Evolutionary conservation across 2,329 filamentous ascomycete genomes (phyloP).

Genomic region (Aureobasidium sp.): DNA sequence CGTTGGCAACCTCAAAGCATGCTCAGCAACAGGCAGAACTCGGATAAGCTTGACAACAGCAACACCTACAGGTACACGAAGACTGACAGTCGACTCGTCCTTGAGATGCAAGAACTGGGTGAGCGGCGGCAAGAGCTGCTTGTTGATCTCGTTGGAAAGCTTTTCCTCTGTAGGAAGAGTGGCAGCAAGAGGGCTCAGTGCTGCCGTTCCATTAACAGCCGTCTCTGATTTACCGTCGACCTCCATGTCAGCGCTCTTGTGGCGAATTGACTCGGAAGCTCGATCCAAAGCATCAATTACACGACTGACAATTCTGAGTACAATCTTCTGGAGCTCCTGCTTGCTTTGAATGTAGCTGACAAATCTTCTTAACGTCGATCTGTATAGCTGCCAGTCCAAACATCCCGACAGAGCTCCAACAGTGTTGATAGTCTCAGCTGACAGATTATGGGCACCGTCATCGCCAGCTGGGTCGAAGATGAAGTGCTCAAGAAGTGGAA

Average conservation of each 20-base stretch:
- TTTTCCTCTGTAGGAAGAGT: slow-evolving; percentile 37
- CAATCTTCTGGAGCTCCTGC: slow-evolving; percentile 75
- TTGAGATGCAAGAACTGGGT: slow-evolving; percentile 87
- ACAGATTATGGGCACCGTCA: slow-evolving; percentile 68
- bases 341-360: slow-evolving; percentile 74
- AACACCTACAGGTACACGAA: slow-evolving; percentile 82
- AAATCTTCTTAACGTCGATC: slow-evolving; percentile 75
- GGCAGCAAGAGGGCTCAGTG: slow-evolving; percentile 30
- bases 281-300: slow-evolving; percentile 67
- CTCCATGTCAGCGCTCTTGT: slow-evolving; percentile 5
- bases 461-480: slow-evolving; percentile 79
- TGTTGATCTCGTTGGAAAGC: slow-evolving; percentile 56
- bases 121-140: slow-evolving; percentile 70
- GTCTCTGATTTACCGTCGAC: background rate
- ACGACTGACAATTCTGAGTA: slow-evolving; percentile 73
- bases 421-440: slow-evolving; percentile 76
- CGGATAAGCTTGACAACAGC: slow-evolving; percentile 83
- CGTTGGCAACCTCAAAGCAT: slow-evolving; percentile 68
- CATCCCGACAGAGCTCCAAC: slow-evolving; percentile 68
- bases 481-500: slow-evolving; percentile 90
- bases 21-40: slow-evolving; percentile 64
- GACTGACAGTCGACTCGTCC: slow-evolving; percentile 87
- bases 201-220: background rate
- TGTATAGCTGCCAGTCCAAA: slow-evolving; percentile 86
- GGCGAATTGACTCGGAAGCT: background rate